phyloP scores from a whole-genome alignment of 2,329 filamentous ascomycete species.

The Epichloe sylvatica region DNA sequence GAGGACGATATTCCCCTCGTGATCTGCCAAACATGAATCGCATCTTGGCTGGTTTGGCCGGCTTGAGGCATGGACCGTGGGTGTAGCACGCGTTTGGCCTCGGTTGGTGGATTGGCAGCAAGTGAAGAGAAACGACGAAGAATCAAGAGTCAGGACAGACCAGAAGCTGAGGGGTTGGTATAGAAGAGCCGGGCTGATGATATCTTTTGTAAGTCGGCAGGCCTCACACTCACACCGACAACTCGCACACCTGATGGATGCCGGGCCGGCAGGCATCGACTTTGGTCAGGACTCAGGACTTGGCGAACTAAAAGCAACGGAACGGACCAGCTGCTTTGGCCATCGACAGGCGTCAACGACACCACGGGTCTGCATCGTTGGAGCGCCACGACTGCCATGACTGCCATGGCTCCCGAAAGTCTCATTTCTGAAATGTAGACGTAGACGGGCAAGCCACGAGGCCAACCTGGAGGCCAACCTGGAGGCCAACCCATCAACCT shows the following conservation, averaged over 20 bases:
- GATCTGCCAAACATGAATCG: background rate
- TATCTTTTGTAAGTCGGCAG: background rate
- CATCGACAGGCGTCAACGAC: background rate
- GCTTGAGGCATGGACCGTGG: no score
- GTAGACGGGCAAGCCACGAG: background rate
- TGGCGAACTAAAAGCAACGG: no score
- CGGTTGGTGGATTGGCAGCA: no score
- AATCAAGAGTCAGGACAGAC: no score
- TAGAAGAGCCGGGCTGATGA: background rate
- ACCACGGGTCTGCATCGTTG: background rate
- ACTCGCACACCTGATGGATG: background rate
- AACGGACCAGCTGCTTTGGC: background rate
- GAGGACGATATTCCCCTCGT: background rate
- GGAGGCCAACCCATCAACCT: no score
- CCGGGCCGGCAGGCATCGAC: background rate
- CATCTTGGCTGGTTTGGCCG: background rate
- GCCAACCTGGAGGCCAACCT: no score
- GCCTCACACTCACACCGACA: no score
- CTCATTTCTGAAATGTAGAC: background rate
- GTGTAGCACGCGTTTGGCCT: no score
- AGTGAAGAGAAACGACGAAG: no score
- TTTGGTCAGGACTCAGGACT: no score
- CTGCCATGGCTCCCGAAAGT: background rate
- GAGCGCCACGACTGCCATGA: background rate
- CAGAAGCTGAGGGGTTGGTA: no score